phyloP scores from a whole-genome alignment of 345 rosid genomes.

The Brassica nigra region DNA sequence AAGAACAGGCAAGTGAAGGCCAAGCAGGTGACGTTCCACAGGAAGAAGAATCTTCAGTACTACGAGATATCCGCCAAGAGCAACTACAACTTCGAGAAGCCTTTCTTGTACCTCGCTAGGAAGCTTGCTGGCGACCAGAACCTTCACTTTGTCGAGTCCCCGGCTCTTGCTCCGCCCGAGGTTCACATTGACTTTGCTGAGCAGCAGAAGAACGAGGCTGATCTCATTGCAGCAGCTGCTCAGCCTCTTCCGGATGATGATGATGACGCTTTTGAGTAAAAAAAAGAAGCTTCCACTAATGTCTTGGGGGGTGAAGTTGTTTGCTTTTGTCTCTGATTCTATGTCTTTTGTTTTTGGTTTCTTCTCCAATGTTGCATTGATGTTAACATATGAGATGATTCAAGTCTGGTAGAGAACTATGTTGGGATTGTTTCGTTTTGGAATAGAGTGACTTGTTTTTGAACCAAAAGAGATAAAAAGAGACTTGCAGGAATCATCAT shows the following conservation, averaged over 20 bases:
- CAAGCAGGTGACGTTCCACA: constrained; percentile 87
- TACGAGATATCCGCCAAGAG: constrained; percentile 96
- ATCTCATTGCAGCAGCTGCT: background rate
- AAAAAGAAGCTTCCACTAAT: background rate
- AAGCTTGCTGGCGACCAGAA: constrained; percentile 70
- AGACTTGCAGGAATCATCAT: no score
- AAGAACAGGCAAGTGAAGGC: constrained; percentile 97
- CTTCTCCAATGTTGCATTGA: no score
- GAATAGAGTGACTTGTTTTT: no score
- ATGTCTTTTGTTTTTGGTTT: no score
- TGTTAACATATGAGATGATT: no score
- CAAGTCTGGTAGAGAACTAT: no score
- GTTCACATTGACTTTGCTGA: constrained; percentile 80
- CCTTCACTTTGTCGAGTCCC: constrained; percentile 93
- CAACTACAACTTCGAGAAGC: constrained; percentile 92
- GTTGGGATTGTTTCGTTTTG: no score
- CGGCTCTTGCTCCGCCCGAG: constrained; percentile 93
- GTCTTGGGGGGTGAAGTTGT: no score
- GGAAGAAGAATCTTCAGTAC: constrained; percentile 92
- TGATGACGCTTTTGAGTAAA: constrained; percentile 39
- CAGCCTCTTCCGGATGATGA: constrained; percentile 46
- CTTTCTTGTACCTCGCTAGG: constrained; percentile 87
- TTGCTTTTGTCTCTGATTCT: no score
- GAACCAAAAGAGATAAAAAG: no score
- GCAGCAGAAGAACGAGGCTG: constrained; percentile 47